Evolutionary conservation across 257 asterid genomes (phyloP).

Genomic region (Capsicum chinense): DNA sequence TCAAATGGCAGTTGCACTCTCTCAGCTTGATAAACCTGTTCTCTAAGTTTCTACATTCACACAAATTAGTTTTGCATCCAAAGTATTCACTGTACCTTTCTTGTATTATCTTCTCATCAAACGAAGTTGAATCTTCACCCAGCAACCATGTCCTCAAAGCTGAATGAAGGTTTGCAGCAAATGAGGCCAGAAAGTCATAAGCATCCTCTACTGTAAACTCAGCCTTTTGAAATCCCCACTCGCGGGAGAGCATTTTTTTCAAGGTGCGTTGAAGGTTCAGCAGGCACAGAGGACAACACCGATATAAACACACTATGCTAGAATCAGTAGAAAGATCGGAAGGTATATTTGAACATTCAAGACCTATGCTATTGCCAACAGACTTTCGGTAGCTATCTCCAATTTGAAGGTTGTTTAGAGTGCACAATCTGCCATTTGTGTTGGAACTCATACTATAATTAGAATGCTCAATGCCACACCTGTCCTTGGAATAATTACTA

Average conservation of each 20-base stretch:
- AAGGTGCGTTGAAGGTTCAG: slow-evolving; percentile 56
- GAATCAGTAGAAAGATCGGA: slow-evolving; percentile 34
- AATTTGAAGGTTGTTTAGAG: slow-evolving; percentile 34
- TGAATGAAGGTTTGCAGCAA: slow-evolving; percentile 71
- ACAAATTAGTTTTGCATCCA: slow-evolving; percentile 21
- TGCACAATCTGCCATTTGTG: slow-evolving; percentile 32
- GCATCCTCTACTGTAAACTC: slow-evolving; percentile 62
- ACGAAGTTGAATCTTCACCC: slow-evolving; percentile 33
- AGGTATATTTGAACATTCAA: slow-evolving; percentile 30
- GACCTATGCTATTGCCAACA: slow-evolving; percentile 30
- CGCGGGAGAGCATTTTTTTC: slow-evolving; percentile 43
- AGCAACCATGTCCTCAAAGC: slow-evolving; percentile 51
- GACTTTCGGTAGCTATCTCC: slow-evolving; percentile 36
- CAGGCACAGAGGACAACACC: slow-evolving; percentile 72
- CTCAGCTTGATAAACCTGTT: slow-evolving; percentile 30
- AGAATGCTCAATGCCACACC: slow-evolving; percentile 34
- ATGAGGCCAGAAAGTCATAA: slow-evolving; percentile 70
- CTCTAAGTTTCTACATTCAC: slow-evolving; percentile 35
- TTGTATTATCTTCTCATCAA: slow-evolving; percentile 31
- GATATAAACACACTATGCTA: slow-evolving; percentile 52
- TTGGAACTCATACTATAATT: slow-evolving; percentile 32
- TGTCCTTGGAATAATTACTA: slow-evolving; percentile 35
- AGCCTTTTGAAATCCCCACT: slow-evolving; percentile 48
- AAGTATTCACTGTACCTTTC: slow-evolving; percentile 33
- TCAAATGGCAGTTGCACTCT: slow-evolving; percentile 66